These are phyloP conservation scores for Debaryomycetaceae sp. DNA, from an alignment of 1,139 yeast genomes.

Conservation along the genomic window DNA sequence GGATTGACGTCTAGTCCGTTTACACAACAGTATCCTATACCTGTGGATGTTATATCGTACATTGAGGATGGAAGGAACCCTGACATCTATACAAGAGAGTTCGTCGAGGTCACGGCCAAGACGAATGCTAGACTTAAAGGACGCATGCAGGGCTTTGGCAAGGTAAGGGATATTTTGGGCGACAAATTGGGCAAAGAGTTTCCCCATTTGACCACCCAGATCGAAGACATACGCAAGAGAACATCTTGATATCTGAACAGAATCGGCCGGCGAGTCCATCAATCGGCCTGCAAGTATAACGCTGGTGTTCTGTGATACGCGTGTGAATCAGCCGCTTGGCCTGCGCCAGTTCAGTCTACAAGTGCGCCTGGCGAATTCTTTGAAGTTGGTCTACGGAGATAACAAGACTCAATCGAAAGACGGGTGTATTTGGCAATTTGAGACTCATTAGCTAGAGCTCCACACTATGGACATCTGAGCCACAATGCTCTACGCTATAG, in stretches of 20 bases:
- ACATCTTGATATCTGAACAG: constrained; percentile 8
- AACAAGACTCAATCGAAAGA: no score
- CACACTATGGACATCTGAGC: no score
- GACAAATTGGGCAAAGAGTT: constrained; percentile 69
- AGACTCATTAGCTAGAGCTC: no score
- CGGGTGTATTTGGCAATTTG: no score
- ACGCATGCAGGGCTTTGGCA: constrained; percentile 60
- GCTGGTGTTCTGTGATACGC: no score
- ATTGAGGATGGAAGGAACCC: constrained; percentile 97
- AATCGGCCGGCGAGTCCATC: no score
- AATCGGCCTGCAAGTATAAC: no score
- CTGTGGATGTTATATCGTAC: constrained; percentile 75
- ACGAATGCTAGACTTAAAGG: constrained; percentile 88
- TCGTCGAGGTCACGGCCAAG: constrained; percentile 85
- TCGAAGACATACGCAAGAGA: constrained; percentile 33
- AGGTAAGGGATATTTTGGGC: constrained; percentile 62
- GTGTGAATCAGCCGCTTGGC: no score
- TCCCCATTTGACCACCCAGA: constrained; percentile 56
- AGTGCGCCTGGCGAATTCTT: no score
- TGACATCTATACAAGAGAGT: constrained; percentile 93
- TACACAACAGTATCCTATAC: constrained; percentile 49
- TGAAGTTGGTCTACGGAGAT: no score
- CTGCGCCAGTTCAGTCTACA: no score
- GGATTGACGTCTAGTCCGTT: constrained; percentile 31
- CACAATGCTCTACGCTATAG: no score